Base-by-base conservation (phyloP, 2,329 filamentous ascomycete species). In the Fusarium foetens region DNA sequence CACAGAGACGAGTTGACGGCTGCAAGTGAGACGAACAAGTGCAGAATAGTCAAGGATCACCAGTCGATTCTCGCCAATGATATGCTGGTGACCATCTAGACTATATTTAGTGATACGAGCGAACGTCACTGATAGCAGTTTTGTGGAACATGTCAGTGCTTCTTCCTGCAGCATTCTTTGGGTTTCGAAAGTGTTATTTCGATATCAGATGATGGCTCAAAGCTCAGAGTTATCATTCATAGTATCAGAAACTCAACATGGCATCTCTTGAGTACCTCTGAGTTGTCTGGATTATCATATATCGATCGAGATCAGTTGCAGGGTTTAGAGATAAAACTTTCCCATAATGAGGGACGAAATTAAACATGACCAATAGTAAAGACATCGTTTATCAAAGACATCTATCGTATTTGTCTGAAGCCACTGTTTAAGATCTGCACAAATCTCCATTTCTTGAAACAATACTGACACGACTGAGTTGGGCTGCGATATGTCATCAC, bases 1-100 rank as follows among this genome's bases (percentile, higher is more conserved):
- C 23, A 60, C 31, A 46, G 35, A 46, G 54, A 62, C 25, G 58
- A 52, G 41, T 71, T 54, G 66, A 70, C 66, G 55, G 53, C 59
- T 68, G 55, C 53, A 41, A 55, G 63, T 73, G 58, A 73, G 51
- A 73, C 70, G 59, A 61, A 53, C 19, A 43, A 23, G 31, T 48
- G 48, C 43, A 46, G 43, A 23, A 54, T 29, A 61, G 51, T 52
- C 46, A 46, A 70, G 58, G 43, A 68, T 64, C 38, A 17, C 70
- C 70, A 59, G 54, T 36, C 61, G 49, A 71, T 61, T 46, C 55
- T 71, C 58, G 51, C 63, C 70, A 71, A 73, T 64, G 39, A 42
- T 29, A 45, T 48, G 58, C 41, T 48, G 35, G 42, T 33, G 39
- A 33, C 29, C 70, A 58, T 68, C 49, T 49, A 55, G 51, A 61